Evolutionary conservation across 1,139 yeast species (phyloP), one percentile per base, ranked within the genome.

Genomic region (Pichia sp.): DNA sequence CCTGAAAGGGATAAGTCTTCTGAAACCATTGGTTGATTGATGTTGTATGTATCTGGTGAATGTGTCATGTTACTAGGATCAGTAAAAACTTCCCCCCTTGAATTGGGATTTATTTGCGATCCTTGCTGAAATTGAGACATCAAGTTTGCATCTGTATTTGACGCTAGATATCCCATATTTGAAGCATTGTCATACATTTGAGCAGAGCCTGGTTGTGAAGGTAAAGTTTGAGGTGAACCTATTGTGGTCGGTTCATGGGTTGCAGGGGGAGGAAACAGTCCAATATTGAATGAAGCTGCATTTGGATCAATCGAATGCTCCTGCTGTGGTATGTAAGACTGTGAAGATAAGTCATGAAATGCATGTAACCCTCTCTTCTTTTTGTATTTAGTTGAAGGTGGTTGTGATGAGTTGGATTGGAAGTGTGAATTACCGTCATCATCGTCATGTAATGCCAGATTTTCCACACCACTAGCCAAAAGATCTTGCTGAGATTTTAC

Each of bases 1-100:
- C 68, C 72, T 2, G 81, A 72, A 27, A 86, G 67, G 4, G 83
- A 71, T 29, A 59, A 49, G n/a, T 50, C 53, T 29, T 52, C 57
- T 5, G 50, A 32, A 23, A 41, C 44, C 9, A 42, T 33, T 4
- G 44, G 27, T 29, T 47, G 51, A 27, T 47, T 37, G 4, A 48
- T 42, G 40, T 46, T 49, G 29, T 42, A 45, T 3, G 39, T 16
- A 44, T 48, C 49, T 26, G 36, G 33, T 8, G 7, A 31, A 31
- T 31, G 7, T 8, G 7, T 10, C 7, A 31, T 10, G 10, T 31
- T 31, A 8, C 10, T 7, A 7, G 10, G 9, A 31, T 31, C 10
- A 10, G 33, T 31, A 31, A 31, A 7, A 31, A 31, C 33, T 31
- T 31, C 33, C 7, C 10, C 10, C 10, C 33, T 31, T 31, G 33